Evolutionary conservation across 441 rosid genomes (phyloP).

Genomic region (Erysimum pusillum): DNA sequence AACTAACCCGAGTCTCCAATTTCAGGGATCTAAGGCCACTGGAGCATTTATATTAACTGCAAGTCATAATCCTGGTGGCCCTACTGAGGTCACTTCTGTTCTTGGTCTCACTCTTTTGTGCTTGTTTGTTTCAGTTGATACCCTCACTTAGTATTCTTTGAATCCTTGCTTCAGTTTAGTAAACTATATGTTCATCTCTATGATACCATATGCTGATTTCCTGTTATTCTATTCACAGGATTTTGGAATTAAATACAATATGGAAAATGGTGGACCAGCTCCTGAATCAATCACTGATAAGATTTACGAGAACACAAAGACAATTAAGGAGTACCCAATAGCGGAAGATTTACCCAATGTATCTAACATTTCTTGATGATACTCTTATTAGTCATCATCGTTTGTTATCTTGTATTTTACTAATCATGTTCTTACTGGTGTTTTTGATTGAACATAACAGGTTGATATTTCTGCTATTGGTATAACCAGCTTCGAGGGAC

Average conservation of each 20-base stretch:
- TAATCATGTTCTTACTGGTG: no score
- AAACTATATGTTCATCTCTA: background rate
- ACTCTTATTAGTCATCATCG: no score
- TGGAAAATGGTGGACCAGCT: slow-evolving; percentile 99
- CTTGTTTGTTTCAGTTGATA: background rate
- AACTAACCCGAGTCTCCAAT: slow-evolving; percentile 43
- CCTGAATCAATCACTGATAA: slow-evolving; percentile 95
- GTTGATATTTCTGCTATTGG: slow-evolving; percentile 81
- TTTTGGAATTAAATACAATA: slow-evolving; percentile 99
- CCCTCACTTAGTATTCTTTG: slow-evolving; percentile 2
- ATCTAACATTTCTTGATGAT: no score
- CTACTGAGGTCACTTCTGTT: slow-evolving; percentile 73
- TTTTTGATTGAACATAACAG: slow-evolving; percentile 54
- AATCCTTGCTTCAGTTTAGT: slow-evolving; percentile 8
- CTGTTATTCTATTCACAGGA: slow-evolving; percentile 57
- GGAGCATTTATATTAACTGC: slow-evolving; percentile 98
- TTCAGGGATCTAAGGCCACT: slow-evolving; percentile 90
- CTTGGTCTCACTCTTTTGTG: slow-evolving; percentile 44
- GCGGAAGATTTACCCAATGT: slow-evolving; percentile 86
- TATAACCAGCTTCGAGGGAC: slow-evolving; percentile 75
- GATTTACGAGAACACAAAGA: slow-evolving; percentile 93
- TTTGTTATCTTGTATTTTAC: no score
- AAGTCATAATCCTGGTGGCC: slow-evolving; percentile 99
- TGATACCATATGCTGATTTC: slow-evolving; percentile 6
- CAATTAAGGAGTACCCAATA: slow-evolving; percentile 81